Base-by-base conservation (phyloP, 2,329 filamentous ascomycete genomes). In the Aspergillus costaricaensis region DNA sequence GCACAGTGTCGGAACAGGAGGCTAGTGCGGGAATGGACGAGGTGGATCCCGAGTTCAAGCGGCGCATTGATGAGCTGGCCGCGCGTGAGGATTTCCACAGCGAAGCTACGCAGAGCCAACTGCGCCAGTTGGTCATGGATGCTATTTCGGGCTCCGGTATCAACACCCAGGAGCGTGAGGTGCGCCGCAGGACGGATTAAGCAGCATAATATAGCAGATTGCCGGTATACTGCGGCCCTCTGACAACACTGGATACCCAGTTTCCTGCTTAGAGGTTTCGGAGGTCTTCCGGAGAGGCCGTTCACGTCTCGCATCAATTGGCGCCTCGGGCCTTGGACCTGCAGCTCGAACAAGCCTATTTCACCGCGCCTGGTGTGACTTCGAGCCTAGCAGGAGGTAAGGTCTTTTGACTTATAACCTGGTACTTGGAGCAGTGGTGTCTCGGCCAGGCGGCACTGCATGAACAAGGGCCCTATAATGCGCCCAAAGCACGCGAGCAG, bases 1-100 rank as follows among this genome's bases (percentile, higher is more conserved):
- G 90, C 50, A 90, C 90, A 2, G 88, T 95, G 81, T 82, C 84
- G 5, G 84, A 89, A 67, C 75, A 76, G 66, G 72, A 76, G 38
- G 81, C 75, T 0, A 81, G 86, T 48, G 86, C 86, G 12, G 85
- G 85, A 6, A 82, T 81, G 1, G 82, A 82, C 41, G 86, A 88
- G 60, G 85, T 89, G 8, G 92, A 98, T 72, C 87, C 91, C 1
- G 92, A 93, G 67, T 91, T 99, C 67, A 87, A 89, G 71, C 83
- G 89, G 66, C 85, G 91, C 56, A 98, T 99, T 71, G 92, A 98
- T 70, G 90, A 96, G 76, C 79, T 99, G 61, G 93, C 95, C 2
- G 84, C 88, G 38, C 84, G 92, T 43, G 88, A 90, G 23, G 92
- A 98, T 71, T 96, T 97, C 70, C 83, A 94, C 68, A 89, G 87